phyloP scores from a whole-genome alignment of 2,329 filamentous ascomycete genomes.

The Trichoderma koningiopsis region DNA sequence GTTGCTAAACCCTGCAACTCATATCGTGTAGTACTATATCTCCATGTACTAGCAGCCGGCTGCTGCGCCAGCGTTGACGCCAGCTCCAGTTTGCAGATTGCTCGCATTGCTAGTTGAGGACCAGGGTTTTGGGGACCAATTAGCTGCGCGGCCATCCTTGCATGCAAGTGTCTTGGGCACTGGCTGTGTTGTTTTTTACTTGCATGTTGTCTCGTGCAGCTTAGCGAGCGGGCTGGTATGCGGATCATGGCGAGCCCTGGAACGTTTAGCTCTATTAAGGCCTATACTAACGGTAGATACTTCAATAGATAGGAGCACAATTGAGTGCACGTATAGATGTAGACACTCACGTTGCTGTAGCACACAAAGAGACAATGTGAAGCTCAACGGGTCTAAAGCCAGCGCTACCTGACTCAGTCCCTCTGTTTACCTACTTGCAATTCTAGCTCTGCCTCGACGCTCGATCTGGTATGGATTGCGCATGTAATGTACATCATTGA shows the following conservation, averaged over 20 bases:
- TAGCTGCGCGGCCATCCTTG: neutral
- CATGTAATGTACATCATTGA: neutral
- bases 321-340: neutral
- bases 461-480: neutral
- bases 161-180: slow-evolving; percentile 1
- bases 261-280: neutral
- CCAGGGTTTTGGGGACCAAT: neutral
- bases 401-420: neutral
- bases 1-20: neutral
- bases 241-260: neutral
- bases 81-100: neutral
- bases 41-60: neutral
- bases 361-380: too few relatives aligned
- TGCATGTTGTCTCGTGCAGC: neutral
- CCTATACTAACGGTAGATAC: neutral
- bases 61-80: neutral
- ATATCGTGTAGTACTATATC: neutral
- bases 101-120: neutral
- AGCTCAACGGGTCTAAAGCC: too few relatives aligned
- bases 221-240: slow-evolving; percentile 10
- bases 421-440: neutral
- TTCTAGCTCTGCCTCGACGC: neutral
- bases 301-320: too few relatives aligned
- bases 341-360: too few relatives aligned
- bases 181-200: neutral